Evolutionary conservation across 2,329 filamentous ascomycete genomes (phyloP).

Genomic region (Fusarium sp.): DNA sequence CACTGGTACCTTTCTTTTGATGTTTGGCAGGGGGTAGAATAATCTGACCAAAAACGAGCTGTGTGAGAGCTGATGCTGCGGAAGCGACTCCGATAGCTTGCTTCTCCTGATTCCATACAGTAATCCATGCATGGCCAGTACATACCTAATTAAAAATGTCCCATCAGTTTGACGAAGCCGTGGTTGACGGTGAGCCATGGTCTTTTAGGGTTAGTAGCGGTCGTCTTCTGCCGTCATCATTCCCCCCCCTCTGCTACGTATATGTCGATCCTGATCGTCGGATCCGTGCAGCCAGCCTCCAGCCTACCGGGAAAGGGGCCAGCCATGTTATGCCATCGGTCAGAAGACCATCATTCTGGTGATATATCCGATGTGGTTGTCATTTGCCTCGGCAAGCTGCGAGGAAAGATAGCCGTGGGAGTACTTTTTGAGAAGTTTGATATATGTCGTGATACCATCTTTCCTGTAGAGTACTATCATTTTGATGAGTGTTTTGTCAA

Average conservation of each 20-base stretch:
- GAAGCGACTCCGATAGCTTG: conserved; percentile 36
- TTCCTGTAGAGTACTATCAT: not conserved
- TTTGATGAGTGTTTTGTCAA: not conserved
- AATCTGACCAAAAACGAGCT: conserved; percentile 13
- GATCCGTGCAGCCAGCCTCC: conserved; percentile 41
- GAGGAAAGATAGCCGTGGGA: conserved; percentile 1
- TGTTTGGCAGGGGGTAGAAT: conserved; percentile 13
- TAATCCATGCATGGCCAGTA: conserved; percentile 4
- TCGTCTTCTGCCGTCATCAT: conserved; percentile 38
- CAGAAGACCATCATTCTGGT: conserved; percentile 26
- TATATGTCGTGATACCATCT: not conserved
- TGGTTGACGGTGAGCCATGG: conserved; percentile 34
- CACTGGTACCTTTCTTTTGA: conserved; percentile 18
- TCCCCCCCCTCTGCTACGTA: conserved; percentile 29
- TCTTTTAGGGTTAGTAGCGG: conserved; percentile 23
- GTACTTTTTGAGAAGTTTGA: conserved; percentile 1
- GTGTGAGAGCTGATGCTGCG: conserved; percentile 13
- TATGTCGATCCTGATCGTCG: conserved; percentile 44
- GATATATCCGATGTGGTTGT: conserved; percentile 15
- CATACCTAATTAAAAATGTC: conserved; percentile 2
- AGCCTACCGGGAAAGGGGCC: conserved; percentile 37
- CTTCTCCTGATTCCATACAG: conserved; percentile 18
- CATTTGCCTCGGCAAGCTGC: conserved; percentile 14
- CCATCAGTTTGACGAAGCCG: not conserved
- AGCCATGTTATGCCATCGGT: conserved; percentile 15